Conservation (phyloP, 768 basidiomycete species). For the Cyathus striatus region DNA sequence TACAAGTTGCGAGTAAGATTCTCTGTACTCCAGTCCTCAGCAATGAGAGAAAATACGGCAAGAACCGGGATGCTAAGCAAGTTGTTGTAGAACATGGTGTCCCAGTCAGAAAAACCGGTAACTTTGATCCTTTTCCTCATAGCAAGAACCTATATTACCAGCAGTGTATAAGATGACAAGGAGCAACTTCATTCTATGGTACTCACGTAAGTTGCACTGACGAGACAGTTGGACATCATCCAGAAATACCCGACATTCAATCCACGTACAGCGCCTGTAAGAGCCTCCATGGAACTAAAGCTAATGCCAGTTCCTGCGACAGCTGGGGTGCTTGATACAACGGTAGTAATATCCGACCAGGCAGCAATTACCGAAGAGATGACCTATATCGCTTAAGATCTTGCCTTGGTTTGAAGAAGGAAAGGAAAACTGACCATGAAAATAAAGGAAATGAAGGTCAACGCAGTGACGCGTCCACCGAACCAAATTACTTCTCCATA, state of each 20-base stretch:
- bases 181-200: neutral
- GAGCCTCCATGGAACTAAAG: slow-evolving; percentile 26
- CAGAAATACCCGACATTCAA: slow-evolving; percentile 87
- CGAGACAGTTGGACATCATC: slow-evolving; percentile 92
- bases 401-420: neutral
- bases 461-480: slow-evolving; percentile 78
- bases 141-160: slow-evolving; percentile 63
- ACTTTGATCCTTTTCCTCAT: slow-evolving; percentile 97
- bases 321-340: slow-evolving; percentile 29
- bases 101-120: slow-evolving; percentile 96
- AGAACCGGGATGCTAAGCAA: slow-evolving; percentile 91
- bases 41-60: slow-evolving; percentile 69
- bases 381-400: slow-evolving; percentile 48
- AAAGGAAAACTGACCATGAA: slow-evolving; percentile 66
- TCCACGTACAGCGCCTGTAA: slow-evolving; percentile 41
- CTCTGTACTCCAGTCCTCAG: slow-evolving; percentile 85
- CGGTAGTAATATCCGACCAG: slow-evolving; percentile 77
- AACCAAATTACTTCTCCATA: slow-evolving; percentile 99
- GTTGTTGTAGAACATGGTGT: slow-evolving; percentile 99
- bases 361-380: slow-evolving; percentile 95
- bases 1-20: slow-evolving; percentile 86
- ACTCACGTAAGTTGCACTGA: slow-evolving; percentile 86
- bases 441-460: slow-evolving; percentile 86
- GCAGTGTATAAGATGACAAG: slow-evolving; percentile 4
- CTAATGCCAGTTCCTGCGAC: slow-evolving; percentile 26